Conservation (phyloP, 768 basidiomycete species). For the Russula brevipes region DNA sequence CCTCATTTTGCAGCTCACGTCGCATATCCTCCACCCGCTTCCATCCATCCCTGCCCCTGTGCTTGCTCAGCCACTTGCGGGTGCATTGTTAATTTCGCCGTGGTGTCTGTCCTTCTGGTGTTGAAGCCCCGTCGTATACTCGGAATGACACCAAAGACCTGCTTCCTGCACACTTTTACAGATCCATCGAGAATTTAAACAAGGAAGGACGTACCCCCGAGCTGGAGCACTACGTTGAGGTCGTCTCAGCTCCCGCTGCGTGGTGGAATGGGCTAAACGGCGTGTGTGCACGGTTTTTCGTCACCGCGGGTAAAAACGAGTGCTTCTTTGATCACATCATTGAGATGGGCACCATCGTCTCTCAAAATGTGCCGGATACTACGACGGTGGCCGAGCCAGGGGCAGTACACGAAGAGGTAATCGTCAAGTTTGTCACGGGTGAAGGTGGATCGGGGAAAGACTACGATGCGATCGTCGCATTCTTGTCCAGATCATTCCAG, state of each 20-base stretch:
- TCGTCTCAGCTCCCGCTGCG: neutral
- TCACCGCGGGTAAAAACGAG: neutral
- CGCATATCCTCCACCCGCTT: slow-evolving; percentile 24
- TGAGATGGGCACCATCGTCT: neutral
- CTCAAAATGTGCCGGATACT: neutral
- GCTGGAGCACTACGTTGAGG: neutral
- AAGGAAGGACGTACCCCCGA: neutral
- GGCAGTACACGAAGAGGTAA: slow-evolving; percentile 3
- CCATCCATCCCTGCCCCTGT: slow-evolving; percentile 9
- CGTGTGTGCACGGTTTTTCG: neutral
- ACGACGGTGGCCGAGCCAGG: neutral
- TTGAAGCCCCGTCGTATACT: neutral
- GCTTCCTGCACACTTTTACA: neutral
- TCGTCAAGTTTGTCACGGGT: neutral
- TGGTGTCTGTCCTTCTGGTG: neutral
- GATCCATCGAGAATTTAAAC: neutral
- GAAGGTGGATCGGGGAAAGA: slow-evolving; percentile 6
- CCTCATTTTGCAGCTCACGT: slow-evolving; percentile 23
- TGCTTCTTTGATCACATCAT: neutral
- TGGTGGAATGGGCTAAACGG: slow-evolving; percentile 9
- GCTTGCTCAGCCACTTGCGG: slow-evolving; percentile 1
- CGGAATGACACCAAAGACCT: slow-evolving; percentile 3
- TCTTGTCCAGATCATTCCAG: neutral
- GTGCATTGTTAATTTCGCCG: slow-evolving; percentile 5
- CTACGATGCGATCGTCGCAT: neutral